phyloP scores from a whole-genome alignment of 2,329 filamentous ascomycete species.

The Colletotrichum neosansevieriae region DNA sequence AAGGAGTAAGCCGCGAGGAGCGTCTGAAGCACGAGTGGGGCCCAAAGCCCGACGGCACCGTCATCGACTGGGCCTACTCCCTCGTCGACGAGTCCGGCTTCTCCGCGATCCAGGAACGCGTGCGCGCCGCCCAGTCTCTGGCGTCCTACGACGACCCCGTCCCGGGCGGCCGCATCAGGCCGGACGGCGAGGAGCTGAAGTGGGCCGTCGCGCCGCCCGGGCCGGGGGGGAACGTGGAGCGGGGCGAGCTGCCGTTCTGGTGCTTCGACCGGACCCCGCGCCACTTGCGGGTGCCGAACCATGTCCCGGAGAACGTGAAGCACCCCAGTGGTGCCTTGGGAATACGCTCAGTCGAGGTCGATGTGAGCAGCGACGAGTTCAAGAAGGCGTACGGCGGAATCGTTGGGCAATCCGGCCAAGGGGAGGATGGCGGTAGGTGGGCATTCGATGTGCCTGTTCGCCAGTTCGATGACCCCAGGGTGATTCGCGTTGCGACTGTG shows the following conservation, averaged over 20 bases:
- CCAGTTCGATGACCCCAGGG: constrained; percentile 30
- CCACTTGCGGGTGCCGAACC: constrained; percentile 65
- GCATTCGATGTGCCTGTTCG: constrained; percentile 29
- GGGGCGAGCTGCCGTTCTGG: constrained; percentile 72
- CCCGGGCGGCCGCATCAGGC: constrained; percentile 64
- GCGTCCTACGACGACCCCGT: constrained; percentile 62
- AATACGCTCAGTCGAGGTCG: constrained; percentile 58
- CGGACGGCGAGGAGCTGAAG: constrained; percentile 67
- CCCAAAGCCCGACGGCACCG: constrained; percentile 57
- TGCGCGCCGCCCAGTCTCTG: constrained; percentile 47
- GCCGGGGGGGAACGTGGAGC: constrained; percentile 44
- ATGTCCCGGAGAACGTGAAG: constrained; percentile 49
- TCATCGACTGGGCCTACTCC: constrained; percentile 73
- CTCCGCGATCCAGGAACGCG: constrained; percentile 50
- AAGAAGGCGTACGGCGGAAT: constrained; percentile 35
- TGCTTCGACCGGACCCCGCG: constrained; percentile 73
- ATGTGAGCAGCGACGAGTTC: constrained; percentile 43
- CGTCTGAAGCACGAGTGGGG: constrained; percentile 71
- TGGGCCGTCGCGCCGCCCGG: constrained; percentile 67
- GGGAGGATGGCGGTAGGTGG: constrained; percentile 17
- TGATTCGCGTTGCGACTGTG: constrained; percentile 11
- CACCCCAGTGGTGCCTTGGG: constrained; percentile 67
- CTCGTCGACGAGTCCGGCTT: constrained; percentile 53
- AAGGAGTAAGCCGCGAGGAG: constrained; percentile 46
- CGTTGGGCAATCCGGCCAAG: constrained; percentile 13